Evolutionary conservation across 352 stramenopile genomes (phyloP).

Genomic region (Pythium brachiatum): DNA sequence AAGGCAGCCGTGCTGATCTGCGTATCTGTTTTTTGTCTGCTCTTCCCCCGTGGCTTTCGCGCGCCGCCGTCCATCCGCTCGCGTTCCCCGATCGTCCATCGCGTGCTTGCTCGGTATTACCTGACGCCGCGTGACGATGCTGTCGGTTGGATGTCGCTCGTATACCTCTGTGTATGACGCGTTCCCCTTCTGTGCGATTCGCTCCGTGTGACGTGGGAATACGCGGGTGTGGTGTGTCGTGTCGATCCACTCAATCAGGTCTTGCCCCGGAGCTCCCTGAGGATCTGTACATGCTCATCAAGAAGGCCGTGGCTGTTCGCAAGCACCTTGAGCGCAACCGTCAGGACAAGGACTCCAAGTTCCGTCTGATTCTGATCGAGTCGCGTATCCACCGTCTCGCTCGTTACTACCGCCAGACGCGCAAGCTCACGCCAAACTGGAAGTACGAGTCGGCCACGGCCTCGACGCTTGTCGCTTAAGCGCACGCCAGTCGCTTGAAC

Average conservation of each 20-base stretch:
- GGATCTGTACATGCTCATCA: constrained; percentile 99
- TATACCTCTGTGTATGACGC: constrained; percentile 4
- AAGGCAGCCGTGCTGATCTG: constrained; percentile 17
- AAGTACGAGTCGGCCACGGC: constrained; percentile 99
- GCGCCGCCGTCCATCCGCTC: neutral
- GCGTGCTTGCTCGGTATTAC: constrained; percentile 67
- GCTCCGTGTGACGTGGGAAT: constrained; percentile 80
- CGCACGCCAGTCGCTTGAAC: neutral
- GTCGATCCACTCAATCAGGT: constrained; percentile 40
- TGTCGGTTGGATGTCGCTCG: constrained; percentile 29
- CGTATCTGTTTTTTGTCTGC: constrained; percentile 26
- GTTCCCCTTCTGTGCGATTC: constrained; percentile 21
- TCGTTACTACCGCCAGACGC: constrained; percentile 99
- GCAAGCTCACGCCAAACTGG: constrained; percentile 99
- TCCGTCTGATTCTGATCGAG: constrained; percentile 99
- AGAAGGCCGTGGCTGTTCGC: constrained; percentile 99
- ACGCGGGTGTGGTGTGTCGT: constrained; percentile 52
- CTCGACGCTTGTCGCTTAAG: constrained; percentile 99
- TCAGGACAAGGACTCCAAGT: constrained; percentile 99
- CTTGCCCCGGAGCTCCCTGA: constrained; percentile 99
- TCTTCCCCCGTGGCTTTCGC: constrained; percentile 9
- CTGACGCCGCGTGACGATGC: constrained; percentile 66
- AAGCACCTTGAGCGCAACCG: constrained; percentile 99
- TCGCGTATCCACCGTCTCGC: constrained; percentile 98
- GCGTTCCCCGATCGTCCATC: neutral